A percentile compares a stretch with the other conserved stretches of the same genome.
Conservation (phyloP, 179 eudicot species). For the Dionaea muscipula region DNA sequence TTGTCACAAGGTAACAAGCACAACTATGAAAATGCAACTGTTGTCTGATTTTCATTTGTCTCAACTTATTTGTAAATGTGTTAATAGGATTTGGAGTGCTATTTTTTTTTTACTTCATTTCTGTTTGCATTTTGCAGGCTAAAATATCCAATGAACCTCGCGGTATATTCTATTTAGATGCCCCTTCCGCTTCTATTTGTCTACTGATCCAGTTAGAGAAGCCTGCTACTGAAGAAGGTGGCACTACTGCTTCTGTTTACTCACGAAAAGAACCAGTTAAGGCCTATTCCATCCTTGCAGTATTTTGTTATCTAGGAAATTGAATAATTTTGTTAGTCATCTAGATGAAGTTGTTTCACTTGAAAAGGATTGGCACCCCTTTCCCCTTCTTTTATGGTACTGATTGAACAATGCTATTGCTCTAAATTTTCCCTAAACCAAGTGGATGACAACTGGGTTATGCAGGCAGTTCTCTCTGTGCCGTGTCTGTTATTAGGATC, state of each 20-base stretch:
- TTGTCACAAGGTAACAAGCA: too few relatives aligned
- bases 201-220: slow-evolving; percentile 90
- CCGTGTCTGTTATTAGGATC: too few relatives aligned
- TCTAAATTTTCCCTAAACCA: too few relatives aligned
- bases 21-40: too few relatives aligned
- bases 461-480: too few relatives aligned
- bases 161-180: slow-evolving; percentile 81
- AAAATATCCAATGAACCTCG: slow-evolving; percentile 56
- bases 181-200: slow-evolving; percentile 95
- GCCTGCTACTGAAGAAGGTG: slow-evolving; percentile 97
- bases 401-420: too few relatives aligned
- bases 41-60: background rate
- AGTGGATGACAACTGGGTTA: too few relatives aligned
- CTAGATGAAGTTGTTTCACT: too few relatives aligned
- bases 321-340: background rate
- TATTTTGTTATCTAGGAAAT: background rate
- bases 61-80: background rate
- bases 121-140: slow-evolving; percentile 31
- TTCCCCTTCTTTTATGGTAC: too few relatives aligned
- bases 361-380: too few relatives aligned
- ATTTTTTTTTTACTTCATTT: slow-evolving; percentile 8
- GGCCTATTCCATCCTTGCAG: background rate
- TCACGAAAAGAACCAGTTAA: slow-evolving; percentile 95
- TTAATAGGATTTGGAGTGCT: background rate
- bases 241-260: slow-evolving; percentile 87